Evolutionary conservation across 2,329 filamentous ascomycete species (phyloP), one percentile per base, ranked within the genome.

Genomic region (Colletotrichum cereale): DNA sequence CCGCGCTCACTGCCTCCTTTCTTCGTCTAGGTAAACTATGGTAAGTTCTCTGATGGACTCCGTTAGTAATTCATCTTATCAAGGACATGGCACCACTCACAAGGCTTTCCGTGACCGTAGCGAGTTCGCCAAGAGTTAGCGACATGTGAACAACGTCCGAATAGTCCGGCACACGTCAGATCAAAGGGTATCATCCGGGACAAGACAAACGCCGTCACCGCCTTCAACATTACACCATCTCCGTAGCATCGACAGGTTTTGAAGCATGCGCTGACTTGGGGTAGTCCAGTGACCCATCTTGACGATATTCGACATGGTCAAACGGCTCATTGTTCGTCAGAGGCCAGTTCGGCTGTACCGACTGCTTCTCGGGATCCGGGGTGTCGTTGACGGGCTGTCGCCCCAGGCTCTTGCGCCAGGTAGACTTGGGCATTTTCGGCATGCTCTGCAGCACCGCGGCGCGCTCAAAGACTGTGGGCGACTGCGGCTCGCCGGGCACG

Each of bases 391-490:
- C 24, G 7, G 58, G 16, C 53, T 60, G 52, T 5, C 69, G 44
- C 18, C 65, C 69, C 3, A 69, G 18, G 31, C 53, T 72, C 65
- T 69, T 72, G 5, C 53, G 44, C 14, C 60, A 31, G 3, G 53
- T 2, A 12, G 65, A 53, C 60, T 48, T 72, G 24, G 65, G 69
- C 16, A 36, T 36, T 2, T 31, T 40, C 6, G 67, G 69, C 5
- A 69, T 2, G 3, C 38, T 72, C 1, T 67, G 52, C 31, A 72
- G n/a, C 2, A 65, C 69, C n/a, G 65, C 69, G 16, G 58, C 69
- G 8, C 69, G 55, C 10, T 72, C 65, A 16, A 69, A 72, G 0
- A 72, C 69, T 0, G 69, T 72, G 5, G 69, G 69, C 0, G 69
- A 72, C 14, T 38, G 34, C 8, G 69, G 65, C 38, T 63, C 69